A percentile compares a stretch with the other conserved stretches of the same genome.
Evolutionary conservation across 345 rosid species (phyloP).

Genomic region (Arabidopsis suecica): DNA sequence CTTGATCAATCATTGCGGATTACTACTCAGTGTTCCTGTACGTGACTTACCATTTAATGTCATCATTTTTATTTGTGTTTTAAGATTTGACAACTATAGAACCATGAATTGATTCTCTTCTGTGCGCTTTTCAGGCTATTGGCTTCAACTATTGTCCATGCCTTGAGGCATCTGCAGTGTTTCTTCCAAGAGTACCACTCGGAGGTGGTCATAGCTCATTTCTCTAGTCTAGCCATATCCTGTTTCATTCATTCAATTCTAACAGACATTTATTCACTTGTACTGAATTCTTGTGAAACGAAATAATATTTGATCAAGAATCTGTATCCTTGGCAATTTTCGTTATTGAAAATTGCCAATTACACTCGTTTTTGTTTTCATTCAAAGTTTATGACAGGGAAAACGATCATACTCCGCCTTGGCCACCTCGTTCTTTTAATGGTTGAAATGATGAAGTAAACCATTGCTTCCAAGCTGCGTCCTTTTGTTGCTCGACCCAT

Average conservation of each 20-base stretch:
- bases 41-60: conserved; percentile 24
- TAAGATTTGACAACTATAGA: background rate
- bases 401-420: conserved; percentile 50
- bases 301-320: conserved; percentile 42
- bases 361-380: conserved; percentile 30
- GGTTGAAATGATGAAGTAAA: conserved; percentile 57
- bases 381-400: conserved; percentile 18
- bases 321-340: conserved; percentile 30
- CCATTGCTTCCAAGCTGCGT: conserved; percentile 96
- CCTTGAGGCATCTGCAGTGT: conserved; percentile 55
- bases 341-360: conserved; percentile 1
- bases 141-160: conserved; percentile 75
- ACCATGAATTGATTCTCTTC: background rate
- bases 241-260: conserved; percentile 6
- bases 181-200: conserved; percentile 82
- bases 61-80: background rate
- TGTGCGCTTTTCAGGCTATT: conserved; percentile 57
- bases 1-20: conserved; percentile 58
- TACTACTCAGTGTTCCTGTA: conserved; percentile 76
- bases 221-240: conserved; percentile 51
- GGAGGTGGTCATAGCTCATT: conserved; percentile 83
- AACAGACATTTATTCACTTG: conserved; percentile 18
- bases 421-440: conserved; percentile 61
- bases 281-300: conserved; percentile 9
- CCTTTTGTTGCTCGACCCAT: conserved; percentile 92